A percentile compares a stretch with the other conserved stretches of the same genome.
Conservation (phyloP, 768 basidiomycete species). For the Tricholoma matsutake region DNA sequence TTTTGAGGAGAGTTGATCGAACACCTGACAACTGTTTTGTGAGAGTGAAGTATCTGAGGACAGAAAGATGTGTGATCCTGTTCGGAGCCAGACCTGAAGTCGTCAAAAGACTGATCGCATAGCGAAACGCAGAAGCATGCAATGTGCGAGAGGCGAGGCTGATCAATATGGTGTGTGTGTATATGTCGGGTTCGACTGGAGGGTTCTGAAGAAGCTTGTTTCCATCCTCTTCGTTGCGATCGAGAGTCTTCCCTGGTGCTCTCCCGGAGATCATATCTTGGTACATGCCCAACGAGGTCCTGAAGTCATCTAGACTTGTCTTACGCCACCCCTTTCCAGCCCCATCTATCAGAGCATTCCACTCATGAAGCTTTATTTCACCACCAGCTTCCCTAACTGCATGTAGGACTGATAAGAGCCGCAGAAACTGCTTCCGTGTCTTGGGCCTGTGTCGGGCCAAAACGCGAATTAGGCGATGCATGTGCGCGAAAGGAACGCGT, state of each 20-base stretch:
- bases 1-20: constrained; percentile 49
- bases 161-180: constrained; percentile 68
- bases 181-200: constrained; percentile 52
- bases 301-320: constrained; percentile 54
- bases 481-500: constrained; percentile 39
- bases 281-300: constrained; percentile 56
- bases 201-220: constrained; percentile 9
- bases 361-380: constrained; percentile 57
- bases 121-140: constrained; percentile 39
- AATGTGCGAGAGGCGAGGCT: constrained; percentile 57
- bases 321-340: constrained; percentile 66
- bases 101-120: constrained; percentile 51
- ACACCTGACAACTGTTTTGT: constrained; percentile 49
- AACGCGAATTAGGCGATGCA: constrained; percentile 61
- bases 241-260: constrained; percentile 37
- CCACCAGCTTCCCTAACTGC: constrained; percentile 56
- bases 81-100: constrained; percentile 55
- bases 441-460: constrained; percentile 53
- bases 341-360: constrained; percentile 71
- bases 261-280: constrained; percentile 52
- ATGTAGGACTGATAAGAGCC: constrained; percentile 65
- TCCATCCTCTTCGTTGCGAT: constrained; percentile 12
- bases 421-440: constrained; percentile 58
- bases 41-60: constrained; percentile 53
- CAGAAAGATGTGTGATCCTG: constrained; percentile 57